Evolutionary conservation across 2,329 filamentous ascomycete species (phyloP).

Genomic region (Cladorrhinum sp.): DNA sequence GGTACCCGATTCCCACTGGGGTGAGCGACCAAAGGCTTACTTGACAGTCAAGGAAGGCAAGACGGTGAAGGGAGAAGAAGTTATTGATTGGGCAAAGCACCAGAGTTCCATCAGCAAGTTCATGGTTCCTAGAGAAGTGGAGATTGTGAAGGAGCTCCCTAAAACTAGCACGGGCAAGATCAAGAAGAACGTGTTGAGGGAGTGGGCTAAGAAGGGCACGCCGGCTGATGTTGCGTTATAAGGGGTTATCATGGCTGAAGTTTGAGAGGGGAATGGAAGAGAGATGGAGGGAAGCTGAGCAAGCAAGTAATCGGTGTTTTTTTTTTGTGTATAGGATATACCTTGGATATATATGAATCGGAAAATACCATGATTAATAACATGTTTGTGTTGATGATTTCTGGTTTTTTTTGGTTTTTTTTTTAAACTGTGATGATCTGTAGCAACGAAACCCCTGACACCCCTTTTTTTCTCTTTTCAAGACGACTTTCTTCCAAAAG

Average conservation of each 20-base stretch:
- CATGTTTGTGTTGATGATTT: too few species aligned
- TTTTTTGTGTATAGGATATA: too few species aligned
- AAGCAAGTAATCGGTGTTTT: too few species aligned
- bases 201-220: slow-evolving; percentile 66
- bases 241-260: too few species aligned
- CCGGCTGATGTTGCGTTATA: slow-evolving; percentile 13
- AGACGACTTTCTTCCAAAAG: too few species aligned
- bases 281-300: neutral
- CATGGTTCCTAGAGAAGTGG: slow-evolving; percentile 74
- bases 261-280: neutral
- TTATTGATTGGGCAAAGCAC: slow-evolving; percentile 84
- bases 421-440: neutral
- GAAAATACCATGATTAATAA: too few species aligned
- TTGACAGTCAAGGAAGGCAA: slow-evolving; percentile 74
- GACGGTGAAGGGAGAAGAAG: slow-evolving; percentile 50
- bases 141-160: slow-evolving; percentile 81
- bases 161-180: slow-evolving; percentile 98
- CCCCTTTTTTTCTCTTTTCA: too few species aligned
- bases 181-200: slow-evolving; percentile 86
- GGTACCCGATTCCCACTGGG: slow-evolving; percentile 86
- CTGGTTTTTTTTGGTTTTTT: too few species aligned
- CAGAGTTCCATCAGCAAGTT: slow-evolving; percentile 81
- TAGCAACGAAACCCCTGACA: neutral
- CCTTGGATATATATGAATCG: too few species aligned
- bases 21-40: slow-evolving; percentile 92